Percentiles rank a stretch among this genome's conserved stretches.
These are phyloP conservation scores for Fusarium verticillioides DNA, from an alignment of 2,329 filamentous ascomycete species.

Conservation along the genomic window DNA sequence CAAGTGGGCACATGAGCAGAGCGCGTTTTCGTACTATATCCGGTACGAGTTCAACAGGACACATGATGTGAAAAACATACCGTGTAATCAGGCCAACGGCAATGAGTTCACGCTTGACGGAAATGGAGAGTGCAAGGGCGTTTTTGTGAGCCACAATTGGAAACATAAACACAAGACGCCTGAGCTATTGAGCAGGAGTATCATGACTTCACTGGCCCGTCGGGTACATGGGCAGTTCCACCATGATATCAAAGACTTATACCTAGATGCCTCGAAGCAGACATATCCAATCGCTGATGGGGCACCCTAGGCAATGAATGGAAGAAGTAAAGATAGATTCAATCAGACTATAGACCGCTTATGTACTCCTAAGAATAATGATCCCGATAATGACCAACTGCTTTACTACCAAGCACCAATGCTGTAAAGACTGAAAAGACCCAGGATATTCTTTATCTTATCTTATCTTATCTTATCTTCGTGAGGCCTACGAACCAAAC, in stretches of 20 bases:
- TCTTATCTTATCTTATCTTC: not conserved
- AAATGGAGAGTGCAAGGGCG: constrained; percentile 2
- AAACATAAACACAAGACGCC: constrained; percentile 13
- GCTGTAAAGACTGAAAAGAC: fast-evolving
- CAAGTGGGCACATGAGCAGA: constrained; percentile 15
- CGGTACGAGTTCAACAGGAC: constrained; percentile 16
- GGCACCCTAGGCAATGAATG: not conserved
- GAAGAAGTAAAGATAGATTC: fast-evolving
- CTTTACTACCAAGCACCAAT: not conserved
- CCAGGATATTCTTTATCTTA: not conserved
- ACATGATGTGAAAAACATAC: constrained; percentile 5
- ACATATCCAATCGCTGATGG: not conserved
- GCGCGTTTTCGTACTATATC: constrained; percentile 15
- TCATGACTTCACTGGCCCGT: constrained; percentile 16
- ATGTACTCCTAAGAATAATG: fast-evolving
- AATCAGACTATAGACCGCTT: not conserved
- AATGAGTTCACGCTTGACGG: constrained; percentile 2
- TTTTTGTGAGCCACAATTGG: constrained; percentile 19
- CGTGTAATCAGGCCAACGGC: constrained; percentile 8
- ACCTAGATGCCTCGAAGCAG: not conserved
- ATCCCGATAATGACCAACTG: fast-evolving
- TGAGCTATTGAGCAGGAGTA: constrained; percentile 14
- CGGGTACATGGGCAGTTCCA: constrained; percentile 19
- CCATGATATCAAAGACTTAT: not conserved
- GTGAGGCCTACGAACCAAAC: no score